phyloP scores from a whole-genome alignment of 2,329 filamentous ascomycete genomes.

The Paecilomyces niveus region DNA sequence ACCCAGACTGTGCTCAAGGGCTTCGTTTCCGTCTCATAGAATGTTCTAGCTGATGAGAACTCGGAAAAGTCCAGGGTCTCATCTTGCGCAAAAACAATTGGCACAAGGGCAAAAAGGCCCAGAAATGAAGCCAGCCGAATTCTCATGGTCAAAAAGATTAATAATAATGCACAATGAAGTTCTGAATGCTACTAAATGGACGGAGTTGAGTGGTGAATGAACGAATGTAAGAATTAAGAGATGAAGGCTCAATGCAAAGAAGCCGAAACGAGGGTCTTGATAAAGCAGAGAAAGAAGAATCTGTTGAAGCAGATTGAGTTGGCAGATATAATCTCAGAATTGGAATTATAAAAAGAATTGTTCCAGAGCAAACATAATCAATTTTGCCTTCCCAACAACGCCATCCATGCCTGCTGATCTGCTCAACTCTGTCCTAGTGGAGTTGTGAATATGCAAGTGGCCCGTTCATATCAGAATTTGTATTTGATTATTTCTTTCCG shows the following conservation, averaged over 20 bases:
- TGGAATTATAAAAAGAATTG: not conserved
- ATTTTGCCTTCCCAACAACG: not conserved
- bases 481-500: not conserved
- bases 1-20: not conserved
- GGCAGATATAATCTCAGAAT: not conserved
- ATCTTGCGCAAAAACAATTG: not conserved
- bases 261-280: not conserved
- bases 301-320: not conserved
- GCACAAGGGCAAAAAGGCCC: not conserved
- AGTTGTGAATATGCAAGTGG: not conserved
- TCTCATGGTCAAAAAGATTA: not conserved
- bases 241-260: not conserved
- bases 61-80: not conserved
- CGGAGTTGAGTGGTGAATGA: not conserved
- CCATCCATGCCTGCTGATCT: not conserved
- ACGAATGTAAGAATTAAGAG: not conserved
- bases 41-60: not conserved
- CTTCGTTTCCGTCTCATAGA: not conserved
- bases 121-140: not conserved
- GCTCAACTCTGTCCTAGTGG: not conserved
- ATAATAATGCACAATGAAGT: not conserved
- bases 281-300: not conserved
- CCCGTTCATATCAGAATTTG: not conserved
- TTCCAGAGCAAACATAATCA: not conserved
- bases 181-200: not conserved